These are phyloP conservation scores for Colletotrichum sp. DNA, from an alignment of 2,329 filamentous ascomycete genomes.

Conservation along the genomic window DNA sequence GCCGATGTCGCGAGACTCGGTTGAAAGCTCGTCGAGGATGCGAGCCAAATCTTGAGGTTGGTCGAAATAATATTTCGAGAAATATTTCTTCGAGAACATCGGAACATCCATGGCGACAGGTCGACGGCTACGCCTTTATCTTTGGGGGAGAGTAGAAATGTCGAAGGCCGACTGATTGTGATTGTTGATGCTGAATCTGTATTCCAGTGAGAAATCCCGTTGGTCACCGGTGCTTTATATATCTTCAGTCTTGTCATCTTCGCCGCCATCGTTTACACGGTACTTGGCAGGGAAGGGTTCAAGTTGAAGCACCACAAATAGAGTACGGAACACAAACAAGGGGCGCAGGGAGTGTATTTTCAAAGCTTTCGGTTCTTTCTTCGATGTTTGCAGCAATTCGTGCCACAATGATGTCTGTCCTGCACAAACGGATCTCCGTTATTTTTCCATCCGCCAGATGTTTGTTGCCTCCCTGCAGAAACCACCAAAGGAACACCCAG, in stretches of 20 bases:
- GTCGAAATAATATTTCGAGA: not conserved
- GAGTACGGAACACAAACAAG: not conserved
- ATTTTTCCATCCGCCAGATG: not conserved
- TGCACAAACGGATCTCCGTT: not conserved
- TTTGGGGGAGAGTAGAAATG: not conserved
- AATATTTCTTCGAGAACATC: not conserved
- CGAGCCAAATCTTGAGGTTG: not conserved
- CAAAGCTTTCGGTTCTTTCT: not conserved
- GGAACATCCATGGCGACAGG: not conserved
- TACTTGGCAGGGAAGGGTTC: not conserved
- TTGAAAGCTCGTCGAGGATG: not conserved
- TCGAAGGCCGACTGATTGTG: not conserved
- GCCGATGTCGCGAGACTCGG: not conserved
- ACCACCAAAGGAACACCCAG: not conserved
- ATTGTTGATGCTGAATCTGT: not conserved
- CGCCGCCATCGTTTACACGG: not conserved
- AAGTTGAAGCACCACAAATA: not conserved
- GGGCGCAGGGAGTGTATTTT: accelerated
- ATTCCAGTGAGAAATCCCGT: not conserved
- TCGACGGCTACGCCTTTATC: not conserved
- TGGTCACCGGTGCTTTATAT: not conserved
- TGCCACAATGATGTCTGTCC: accelerated
- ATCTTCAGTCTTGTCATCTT: not conserved
- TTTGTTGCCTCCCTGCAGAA: not conserved
- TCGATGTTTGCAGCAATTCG: not conserved